Evolutionary conservation across 345 rosid species (phyloP).

Genomic region (Pistacia integerrima): DNA sequence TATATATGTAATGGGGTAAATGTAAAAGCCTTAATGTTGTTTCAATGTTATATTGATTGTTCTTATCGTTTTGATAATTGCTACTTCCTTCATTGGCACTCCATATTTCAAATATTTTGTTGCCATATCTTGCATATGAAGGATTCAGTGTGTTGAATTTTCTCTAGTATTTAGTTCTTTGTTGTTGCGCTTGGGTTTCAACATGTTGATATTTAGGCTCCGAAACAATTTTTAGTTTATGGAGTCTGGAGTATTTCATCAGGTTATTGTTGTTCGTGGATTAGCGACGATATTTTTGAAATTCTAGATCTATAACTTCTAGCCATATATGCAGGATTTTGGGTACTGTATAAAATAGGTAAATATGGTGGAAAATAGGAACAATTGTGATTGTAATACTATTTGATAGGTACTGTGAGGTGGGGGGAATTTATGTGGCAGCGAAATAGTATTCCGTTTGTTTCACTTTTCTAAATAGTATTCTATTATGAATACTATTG

Average conservation of each 20-base stretch:
- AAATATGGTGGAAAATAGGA: no score
- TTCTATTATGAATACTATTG: no score
- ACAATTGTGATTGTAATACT: no score
- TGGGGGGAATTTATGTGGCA: no score
- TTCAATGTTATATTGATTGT: conserved; percentile 23
- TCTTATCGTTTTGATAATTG: conserved; percentile 23
- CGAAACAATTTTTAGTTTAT: background rate
- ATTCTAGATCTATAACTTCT: background rate
- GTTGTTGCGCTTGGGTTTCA: background rate
- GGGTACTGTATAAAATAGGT: no score
- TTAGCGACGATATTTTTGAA: background rate
- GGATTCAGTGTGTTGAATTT: background rate
- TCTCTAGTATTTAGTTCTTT: background rate
- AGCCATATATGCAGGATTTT: no score
- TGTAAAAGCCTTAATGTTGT: conserved; percentile 25
- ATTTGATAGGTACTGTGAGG: no score
- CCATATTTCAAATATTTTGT: background rate
- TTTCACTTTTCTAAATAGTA: no score
- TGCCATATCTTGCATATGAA: conserved; percentile 2
- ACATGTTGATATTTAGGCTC: background rate
- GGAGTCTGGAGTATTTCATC: background rate
- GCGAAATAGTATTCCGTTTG: no score
- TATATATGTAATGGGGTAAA: conserved; percentile 54
- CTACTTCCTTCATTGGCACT: background rate
- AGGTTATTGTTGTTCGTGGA: background rate